Evolutionary conservation across 257 asterid species (phyloP).

Genomic region (Fraxinus excelsior): DNA sequence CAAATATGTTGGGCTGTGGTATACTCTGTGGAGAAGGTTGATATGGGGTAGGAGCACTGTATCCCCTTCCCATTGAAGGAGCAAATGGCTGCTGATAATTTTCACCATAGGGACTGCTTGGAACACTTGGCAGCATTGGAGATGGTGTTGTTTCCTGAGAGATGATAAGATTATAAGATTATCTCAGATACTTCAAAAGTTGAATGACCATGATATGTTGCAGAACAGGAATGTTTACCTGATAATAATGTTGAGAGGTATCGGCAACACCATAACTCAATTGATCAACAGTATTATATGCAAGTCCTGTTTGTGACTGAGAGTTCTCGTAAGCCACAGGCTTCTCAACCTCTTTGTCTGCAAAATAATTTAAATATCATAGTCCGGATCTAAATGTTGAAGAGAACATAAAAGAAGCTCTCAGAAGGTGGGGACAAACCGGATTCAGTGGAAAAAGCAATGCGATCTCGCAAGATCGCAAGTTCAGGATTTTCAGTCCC

Average conservation of each 20-base stretch:
- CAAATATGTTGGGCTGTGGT: constrained; percentile 64
- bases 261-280: constrained; percentile 52
- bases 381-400: background rate
- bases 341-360: constrained; percentile 59
- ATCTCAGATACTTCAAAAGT: constrained; percentile 7
- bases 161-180: constrained; percentile 18
- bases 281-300: constrained; percentile 51
- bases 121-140: constrained; percentile 49
- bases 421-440: constrained; percentile 43
- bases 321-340: constrained; percentile 45
- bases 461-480: constrained; percentile 79
- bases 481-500: constrained; percentile 91
- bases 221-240: constrained; percentile 40
- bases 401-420: constrained; percentile 11
- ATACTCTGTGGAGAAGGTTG: constrained; percentile 53
- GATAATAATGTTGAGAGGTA: constrained; percentile 61
- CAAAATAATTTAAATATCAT: constrained; percentile 4
- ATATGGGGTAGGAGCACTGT: constrained; percentile 54
- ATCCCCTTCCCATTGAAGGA: constrained; percentile 42
- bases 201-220: constrained; percentile 2
- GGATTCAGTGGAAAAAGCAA: constrained; percentile 72
- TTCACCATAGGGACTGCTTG: constrained; percentile 59
- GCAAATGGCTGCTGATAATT: constrained; percentile 63
- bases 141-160: constrained; percentile 57
- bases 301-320: constrained; percentile 48